A percentile compares a stretch with the other conserved stretches of the same genome.
Evolutionary conservation across 371 early-diverging fungal species (phyloP).

Genomic region (Actinomucor elegans): DNA sequence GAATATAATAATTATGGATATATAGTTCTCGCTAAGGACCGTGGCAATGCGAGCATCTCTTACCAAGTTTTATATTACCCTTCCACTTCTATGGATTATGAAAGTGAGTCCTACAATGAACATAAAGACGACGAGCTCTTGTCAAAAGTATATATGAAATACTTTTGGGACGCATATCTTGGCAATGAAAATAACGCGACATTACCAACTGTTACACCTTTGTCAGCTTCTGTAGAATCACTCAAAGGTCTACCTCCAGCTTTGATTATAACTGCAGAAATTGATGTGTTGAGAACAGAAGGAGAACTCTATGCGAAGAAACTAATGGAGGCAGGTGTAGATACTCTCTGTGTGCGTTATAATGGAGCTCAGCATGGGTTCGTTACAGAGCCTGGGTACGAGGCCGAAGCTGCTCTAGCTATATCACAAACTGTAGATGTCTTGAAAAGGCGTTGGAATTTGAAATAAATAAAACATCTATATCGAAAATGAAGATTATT

Average conservation of each 20-base stretch:
- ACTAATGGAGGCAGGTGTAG: conserved; percentile 33
- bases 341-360: conserved; percentile 16
- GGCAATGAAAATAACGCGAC: not conserved
- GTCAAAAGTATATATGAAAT: conserved; percentile 12
- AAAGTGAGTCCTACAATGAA: conserved; percentile 20
- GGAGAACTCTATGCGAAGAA: conserved; percentile 31
- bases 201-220: conserved; percentile 12
- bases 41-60: conserved; percentile 16
- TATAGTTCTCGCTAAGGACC: conserved; percentile 30
- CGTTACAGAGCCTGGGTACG: conserved; percentile 14
- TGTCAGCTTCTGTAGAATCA: conserved; percentile 21
- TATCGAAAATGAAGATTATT: too few species aligned
- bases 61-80: conserved; percentile 39
- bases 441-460: conserved; percentile 18
- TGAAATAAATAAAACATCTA: too few species aligned
- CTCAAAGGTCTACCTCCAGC: conserved; percentile 35
- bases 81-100: conserved; percentile 11
- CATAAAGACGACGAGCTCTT: conserved; percentile 11
- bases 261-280: conserved; percentile 32
- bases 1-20: not conserved
- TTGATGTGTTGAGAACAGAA: conserved; percentile 37
- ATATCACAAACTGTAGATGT: conserved; percentile 20
- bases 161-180: conserved; percentile 23
- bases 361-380: conserved; percentile 27
- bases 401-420: conserved; percentile 14